These are phyloP conservation scores for Fusarium buxicola DNA, from an alignment of 2,329 filamentous ascomycete genomes.

Conservation along the genomic window DNA sequence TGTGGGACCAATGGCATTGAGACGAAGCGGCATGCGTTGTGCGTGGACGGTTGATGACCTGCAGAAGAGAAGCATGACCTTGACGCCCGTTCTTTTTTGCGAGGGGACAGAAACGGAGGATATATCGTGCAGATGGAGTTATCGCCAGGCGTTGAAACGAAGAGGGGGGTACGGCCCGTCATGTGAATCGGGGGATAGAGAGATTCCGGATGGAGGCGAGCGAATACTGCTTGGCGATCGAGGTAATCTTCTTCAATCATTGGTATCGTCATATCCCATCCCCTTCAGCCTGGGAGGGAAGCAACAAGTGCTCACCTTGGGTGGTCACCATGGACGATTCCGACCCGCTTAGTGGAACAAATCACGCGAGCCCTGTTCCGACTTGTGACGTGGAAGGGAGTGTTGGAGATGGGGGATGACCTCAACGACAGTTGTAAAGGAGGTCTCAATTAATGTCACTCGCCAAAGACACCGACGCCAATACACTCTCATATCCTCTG, in stretches of 20 bases:
- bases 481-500: conserved; percentile 9
- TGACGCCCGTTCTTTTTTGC: conserved; percentile 1
- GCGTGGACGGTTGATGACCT: conserved; percentile 17
- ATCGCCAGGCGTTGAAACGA: conserved; percentile 1
- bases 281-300: conserved; percentile 1
- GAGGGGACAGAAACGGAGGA: not conserved
- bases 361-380: conserved; percentile 20
- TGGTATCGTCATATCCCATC: conserved; percentile 17
- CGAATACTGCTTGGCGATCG: conserved; percentile 2
- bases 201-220: conserved; percentile 1
- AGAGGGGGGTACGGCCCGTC: not conserved
- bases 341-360: conserved; percentile 13
- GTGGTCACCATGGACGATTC: conserved; percentile 6
- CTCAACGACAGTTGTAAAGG: conserved; percentile 27
- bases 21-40: conserved; percentile 15
- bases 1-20: conserved; percentile 22
- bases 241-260: conserved; percentile 2
- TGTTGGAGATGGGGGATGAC: conserved; percentile 22
- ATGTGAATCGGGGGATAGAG: not conserved
- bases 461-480: not conserved
- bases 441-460: conserved; percentile 26
- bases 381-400: not conserved
- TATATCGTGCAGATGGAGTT: not conserved
- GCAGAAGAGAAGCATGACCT: not conserved
- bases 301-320: not conserved